Conservation (phyloP, 306 rosid species). For the Alnus rubra region DNA sequence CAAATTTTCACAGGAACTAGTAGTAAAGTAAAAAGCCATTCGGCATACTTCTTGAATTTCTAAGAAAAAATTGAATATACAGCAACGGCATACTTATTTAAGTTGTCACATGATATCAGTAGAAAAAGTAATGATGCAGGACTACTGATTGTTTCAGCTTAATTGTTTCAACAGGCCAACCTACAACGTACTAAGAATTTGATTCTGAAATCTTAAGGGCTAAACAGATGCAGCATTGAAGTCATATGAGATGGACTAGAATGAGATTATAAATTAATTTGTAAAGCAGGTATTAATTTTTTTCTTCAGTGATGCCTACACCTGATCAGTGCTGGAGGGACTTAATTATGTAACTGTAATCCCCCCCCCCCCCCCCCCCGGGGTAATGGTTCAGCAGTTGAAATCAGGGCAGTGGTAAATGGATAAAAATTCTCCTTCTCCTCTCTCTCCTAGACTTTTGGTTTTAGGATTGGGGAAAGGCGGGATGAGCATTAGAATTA, state of each 20-base stretch:
- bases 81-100: neutral
- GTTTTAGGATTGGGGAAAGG: neutral
- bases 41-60: neutral
- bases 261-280: neutral
- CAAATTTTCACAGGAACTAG: conserved; percentile 4
- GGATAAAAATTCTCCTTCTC: neutral
- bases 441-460: neutral
- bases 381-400: neutral
- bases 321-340: neutral
- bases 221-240: neutral
- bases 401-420: neutral
- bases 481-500: neutral
- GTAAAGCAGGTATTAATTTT: neutral
- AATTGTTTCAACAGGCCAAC: neutral
- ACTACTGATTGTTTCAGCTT: neutral
- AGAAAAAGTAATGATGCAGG: neutral
- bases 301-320: neutral
- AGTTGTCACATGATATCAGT: neutral
- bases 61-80: neutral
- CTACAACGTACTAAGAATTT: neutral
- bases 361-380: no score
- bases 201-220: neutral
- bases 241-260: neutral
- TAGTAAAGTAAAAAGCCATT: neutral
- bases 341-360: neutral